phyloP scores from a whole-genome alignment of 192 early-diverging fungal genomes.

The Dimargaris cristalligena region DNA sequence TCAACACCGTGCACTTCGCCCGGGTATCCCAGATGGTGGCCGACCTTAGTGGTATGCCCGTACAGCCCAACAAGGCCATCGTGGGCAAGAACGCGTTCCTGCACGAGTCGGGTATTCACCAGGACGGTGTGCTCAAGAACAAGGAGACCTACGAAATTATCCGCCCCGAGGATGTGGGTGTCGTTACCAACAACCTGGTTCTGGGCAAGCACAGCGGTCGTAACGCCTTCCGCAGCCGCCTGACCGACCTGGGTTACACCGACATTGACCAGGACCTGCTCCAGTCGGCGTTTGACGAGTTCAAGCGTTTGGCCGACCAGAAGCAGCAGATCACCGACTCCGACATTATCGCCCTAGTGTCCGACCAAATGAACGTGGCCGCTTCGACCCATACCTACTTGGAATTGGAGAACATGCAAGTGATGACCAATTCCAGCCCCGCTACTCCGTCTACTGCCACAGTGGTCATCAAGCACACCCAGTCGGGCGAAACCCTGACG shows the following conservation, averaged over 20 bases:
- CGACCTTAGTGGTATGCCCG: slow-evolving; percentile 78
- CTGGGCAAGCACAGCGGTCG: slow-evolving; percentile 95
- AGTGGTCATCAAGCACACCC: slow-evolving; percentile 49
- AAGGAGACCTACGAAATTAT: slow-evolving; percentile 96
- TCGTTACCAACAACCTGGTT: slow-evolving; percentile 67
- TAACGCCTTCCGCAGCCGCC: slow-evolving; percentile 71
- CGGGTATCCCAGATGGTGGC: slow-evolving; percentile 79
- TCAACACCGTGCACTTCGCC: slow-evolving; percentile 79
- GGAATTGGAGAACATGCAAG: slow-evolving; percentile 53
- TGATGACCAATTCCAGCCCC: slow-evolving; percentile 57
- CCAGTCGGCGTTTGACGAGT: slow-evolving; percentile 66
- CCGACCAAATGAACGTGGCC: slow-evolving; percentile 40
- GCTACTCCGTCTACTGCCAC: slow-evolving; percentile 43
- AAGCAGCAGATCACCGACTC: slow-evolving; percentile 77
- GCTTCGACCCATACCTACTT: slow-evolving; percentile 21
- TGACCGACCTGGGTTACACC: slow-evolving; percentile 57
- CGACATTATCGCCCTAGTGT: slow-evolving; percentile 73
- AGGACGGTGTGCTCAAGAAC: slow-evolving; percentile 95
- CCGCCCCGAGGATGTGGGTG: slow-evolving; percentile 77
- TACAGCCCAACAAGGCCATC: slow-evolving; percentile 97
- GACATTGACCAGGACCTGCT: slow-evolving; percentile 44
- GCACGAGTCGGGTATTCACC: slow-evolving; percentile 97
- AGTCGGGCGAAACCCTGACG: slow-evolving; percentile 21
- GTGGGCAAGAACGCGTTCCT: slow-evolving; percentile 93
- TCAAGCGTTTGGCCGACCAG: slow-evolving; percentile 89